Evolutionary conservation across 176 grass and related monocot genomes (phyloP).

Genomic region (Phoenix roebelenii): DNA sequence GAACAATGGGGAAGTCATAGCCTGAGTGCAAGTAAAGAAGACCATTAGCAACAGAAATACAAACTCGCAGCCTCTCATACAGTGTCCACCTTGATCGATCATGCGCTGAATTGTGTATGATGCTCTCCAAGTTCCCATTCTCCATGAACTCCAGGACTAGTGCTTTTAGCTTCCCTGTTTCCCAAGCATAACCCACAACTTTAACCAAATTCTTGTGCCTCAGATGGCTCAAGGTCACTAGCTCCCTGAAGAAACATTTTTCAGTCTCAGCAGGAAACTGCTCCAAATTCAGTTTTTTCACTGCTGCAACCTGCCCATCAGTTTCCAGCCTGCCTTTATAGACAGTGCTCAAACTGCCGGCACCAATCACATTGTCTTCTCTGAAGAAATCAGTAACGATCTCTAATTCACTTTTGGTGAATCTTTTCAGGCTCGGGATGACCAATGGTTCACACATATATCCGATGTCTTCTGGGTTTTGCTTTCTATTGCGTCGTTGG

Average conservation of each 20-base stretch:
- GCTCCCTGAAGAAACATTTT: constrained; percentile 68
- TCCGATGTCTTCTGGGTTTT: not conserved
- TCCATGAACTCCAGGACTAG: constrained; percentile 80
- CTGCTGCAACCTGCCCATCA: constrained; percentile 34
- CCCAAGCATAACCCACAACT: constrained; percentile 76
- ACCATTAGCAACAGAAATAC: constrained; percentile 59
- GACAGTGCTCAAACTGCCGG: constrained; percentile 72
- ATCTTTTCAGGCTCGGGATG: constrained; percentile 59
- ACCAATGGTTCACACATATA: constrained; percentile 18
- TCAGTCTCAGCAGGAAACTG: constrained; percentile 75
- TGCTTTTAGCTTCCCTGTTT: constrained; percentile 59
- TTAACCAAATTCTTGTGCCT: constrained; percentile 80
- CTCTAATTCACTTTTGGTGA: constrained; percentile 42
- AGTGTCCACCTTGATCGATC: constrained; percentile 31
- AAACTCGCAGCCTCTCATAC: constrained; percentile 44
- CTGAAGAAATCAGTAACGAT: constrained; percentile 46
- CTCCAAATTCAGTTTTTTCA: constrained; percentile 78
- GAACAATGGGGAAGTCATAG: constrained; percentile 70
- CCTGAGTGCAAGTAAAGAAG: constrained; percentile 72
- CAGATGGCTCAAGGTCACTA: constrained; percentile 45
- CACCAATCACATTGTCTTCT: constrained; percentile 51
- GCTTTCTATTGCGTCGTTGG: constrained; percentile 31
- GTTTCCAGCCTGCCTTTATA: constrained; percentile 54
- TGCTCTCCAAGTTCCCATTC: constrained; percentile 68
- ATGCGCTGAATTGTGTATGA: constrained; percentile 24